phyloP scores from a whole-genome alignment of 2,329 filamentous ascomycete genomes.

The Tolypocladium pustulatum region DNA sequence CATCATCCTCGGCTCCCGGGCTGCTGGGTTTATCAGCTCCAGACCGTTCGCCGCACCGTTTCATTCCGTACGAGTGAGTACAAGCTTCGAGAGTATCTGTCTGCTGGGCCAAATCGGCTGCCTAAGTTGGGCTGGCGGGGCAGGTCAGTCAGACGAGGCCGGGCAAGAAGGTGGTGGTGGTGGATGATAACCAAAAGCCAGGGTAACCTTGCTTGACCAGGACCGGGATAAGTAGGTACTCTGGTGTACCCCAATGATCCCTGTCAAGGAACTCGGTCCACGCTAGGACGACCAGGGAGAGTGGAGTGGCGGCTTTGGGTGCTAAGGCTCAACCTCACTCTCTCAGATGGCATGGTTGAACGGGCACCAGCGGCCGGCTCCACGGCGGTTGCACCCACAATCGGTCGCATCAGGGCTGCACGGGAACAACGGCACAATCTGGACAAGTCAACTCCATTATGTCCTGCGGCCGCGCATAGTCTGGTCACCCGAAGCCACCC shows the following conservation, averaged over 20 bases:
- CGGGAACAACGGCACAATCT: conserved; percentile 9
- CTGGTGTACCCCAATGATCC: not conserved
- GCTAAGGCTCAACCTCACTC: conserved; percentile 5
- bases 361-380: not conserved
- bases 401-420: conserved; percentile 1
- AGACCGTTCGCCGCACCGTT: not conserved
- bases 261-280: not conserved
- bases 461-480: not conserved
- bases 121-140: not conserved
- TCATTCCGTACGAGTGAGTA: not conserved
- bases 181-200: not conserved
- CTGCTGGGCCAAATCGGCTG: not conserved
- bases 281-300: conserved; percentile 1
- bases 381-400: conserved; percentile 7
- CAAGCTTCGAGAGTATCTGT: not conserved
- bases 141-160: not conserved
- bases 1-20: not conserved
- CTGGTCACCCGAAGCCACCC: conserved; percentile 3
- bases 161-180: not conserved
- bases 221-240: not conserved
- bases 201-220: not conserved
- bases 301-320: conserved; percentile 5
- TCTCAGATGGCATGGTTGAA: not conserved
- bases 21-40: not conserved
- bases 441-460: not conserved